Evolutionary conservation across 805 yeast species (phyloP).

Genomic region (Suhomyces canberraensis): DNA sequence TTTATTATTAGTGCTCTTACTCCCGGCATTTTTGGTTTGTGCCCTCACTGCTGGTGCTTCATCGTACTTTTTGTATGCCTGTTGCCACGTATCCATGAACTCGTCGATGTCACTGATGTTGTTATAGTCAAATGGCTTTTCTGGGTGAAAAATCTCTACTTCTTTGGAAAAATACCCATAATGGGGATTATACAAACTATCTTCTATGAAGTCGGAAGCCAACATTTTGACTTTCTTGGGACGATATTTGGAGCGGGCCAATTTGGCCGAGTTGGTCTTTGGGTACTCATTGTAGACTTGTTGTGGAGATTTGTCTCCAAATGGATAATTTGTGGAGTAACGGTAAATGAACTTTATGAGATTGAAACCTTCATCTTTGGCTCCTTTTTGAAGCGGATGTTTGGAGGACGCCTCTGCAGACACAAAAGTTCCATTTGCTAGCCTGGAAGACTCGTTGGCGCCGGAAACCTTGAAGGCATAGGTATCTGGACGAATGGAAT

Average conservation of each 20-base stretch:
- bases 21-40: background rate
- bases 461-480: constrained; percentile 40
- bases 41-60: no score
- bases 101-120: constrained; percentile 61
- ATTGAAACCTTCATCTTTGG: constrained; percentile 19
- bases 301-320: constrained; percentile 34
- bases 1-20: background rate
- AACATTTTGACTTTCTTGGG: constrained; percentile 69
- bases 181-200: constrained; percentile 73
- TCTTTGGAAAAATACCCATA: constrained; percentile 82
- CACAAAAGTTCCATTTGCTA: constrained; percentile 1
- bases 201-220: constrained; percentile 79
- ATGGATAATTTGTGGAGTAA: constrained; percentile 42
- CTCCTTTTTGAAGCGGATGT: constrained; percentile 26
- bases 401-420: background rate
- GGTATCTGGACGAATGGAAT: constrained; percentile 44
- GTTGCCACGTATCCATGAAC: constrained; percentile 65
- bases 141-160: constrained; percentile 72
- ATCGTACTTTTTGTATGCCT: constrained; percentile 56
- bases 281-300: constrained; percentile 38
- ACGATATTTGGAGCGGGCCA: constrained; percentile 36
- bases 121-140: constrained; percentile 60
- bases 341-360: constrained; percentile 34
- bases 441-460: constrained; percentile 16
- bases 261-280: constrained; percentile 27